Percentiles rank a stretch among this genome's conserved stretches.
phyloP scores from a whole-genome alignment of 768 basidiomycete species.

The Amanita phalloides region DNA sequence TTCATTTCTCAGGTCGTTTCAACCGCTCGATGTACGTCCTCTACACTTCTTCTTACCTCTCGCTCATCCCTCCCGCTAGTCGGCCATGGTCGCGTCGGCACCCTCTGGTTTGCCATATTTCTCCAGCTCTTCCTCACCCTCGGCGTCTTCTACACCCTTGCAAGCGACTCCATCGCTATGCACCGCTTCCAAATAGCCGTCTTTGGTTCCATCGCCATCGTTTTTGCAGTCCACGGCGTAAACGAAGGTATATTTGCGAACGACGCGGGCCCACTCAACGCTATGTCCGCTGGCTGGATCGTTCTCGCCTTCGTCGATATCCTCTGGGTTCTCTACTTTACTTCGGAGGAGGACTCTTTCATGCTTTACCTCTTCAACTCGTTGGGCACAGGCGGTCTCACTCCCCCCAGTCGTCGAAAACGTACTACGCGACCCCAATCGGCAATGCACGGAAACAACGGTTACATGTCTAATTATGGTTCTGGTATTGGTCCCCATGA shows the following conservation, averaged over 20 bases:
- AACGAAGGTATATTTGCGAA: conserved; percentile 54
- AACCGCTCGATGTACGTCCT: conserved; percentile 36
- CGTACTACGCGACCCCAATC: conserved; percentile 57
- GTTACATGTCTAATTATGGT: conserved; percentile 52
- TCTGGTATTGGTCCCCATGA: conserved; percentile 62
- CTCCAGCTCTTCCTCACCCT: conserved; percentile 64
- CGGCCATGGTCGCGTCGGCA: conserved; percentile 39
- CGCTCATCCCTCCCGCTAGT: conserved; percentile 15
- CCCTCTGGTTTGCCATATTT: conserved; percentile 79
- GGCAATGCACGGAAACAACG: conserved; percentile 56
- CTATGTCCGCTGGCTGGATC: conserved; percentile 92
- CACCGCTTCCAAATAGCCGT: conserved; percentile 86
- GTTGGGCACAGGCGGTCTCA: conserved; percentile 78
- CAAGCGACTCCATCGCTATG: conserved; percentile 86
- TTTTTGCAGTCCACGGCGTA: conserved; percentile 74
- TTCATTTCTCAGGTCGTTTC: conserved; percentile 68
- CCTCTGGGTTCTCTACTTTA: conserved; percentile 95
- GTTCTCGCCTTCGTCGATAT: conserved; percentile 87
- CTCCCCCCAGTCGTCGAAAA: conserved; percentile 70
- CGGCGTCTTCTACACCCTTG: conserved; percentile 66
- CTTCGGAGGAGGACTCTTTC: conserved; percentile 90
- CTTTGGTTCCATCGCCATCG: conserved; percentile 79
- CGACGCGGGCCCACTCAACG: conserved; percentile 43
- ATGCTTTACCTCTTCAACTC: conserved; percentile 77
- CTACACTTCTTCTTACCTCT: not conserved